A percentile compares a stretch with the other conserved stretches of the same genome.
These are phyloP conservation scores for Diutina mesorugosa DNA, from an alignment of 1,139 yeast species.

Conservation along the genomic window DNA sequence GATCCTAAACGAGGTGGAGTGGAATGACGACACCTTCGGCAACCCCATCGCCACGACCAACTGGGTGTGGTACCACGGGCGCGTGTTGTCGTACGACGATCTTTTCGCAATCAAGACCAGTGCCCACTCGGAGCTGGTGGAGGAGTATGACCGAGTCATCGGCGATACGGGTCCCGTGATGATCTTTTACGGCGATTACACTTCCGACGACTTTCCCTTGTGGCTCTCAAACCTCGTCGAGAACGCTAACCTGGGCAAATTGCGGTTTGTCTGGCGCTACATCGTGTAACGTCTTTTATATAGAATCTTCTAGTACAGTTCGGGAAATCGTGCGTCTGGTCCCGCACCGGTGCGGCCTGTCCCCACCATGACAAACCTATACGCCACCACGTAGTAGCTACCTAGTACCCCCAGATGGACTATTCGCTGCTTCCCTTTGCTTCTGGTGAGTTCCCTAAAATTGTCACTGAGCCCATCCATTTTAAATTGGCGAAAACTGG, in stretches of 20 bases:
- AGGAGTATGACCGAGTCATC: neutral
- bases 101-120: neutral
- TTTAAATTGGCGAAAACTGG: constrained; percentile 18
- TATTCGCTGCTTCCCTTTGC: constrained; percentile 20
- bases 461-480: constrained; percentile 13
- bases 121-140: neutral
- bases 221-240: neutral
- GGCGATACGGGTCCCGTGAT: neutral
- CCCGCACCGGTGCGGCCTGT: no score
- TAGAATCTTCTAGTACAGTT: no score
- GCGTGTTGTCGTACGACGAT: neutral
- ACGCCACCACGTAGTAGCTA: no score
- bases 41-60: neutral
- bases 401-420: neutral
- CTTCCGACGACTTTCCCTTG: neutral
- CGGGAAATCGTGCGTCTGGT: no score
- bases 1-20: neutral
- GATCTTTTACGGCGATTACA: constrained; percentile 1
- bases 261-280: constrained; percentile 1
- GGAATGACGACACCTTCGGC: constrained; percentile 1
- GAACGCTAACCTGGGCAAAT: neutral
- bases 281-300: neutral
- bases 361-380: no score
- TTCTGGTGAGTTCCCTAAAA: constrained; percentile 14
- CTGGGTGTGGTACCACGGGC: constrained; percentile 1